phyloP scores from a whole-genome alignment of 2,329 filamentous ascomycete species.

The Epichloe gansuensis region DNA sequence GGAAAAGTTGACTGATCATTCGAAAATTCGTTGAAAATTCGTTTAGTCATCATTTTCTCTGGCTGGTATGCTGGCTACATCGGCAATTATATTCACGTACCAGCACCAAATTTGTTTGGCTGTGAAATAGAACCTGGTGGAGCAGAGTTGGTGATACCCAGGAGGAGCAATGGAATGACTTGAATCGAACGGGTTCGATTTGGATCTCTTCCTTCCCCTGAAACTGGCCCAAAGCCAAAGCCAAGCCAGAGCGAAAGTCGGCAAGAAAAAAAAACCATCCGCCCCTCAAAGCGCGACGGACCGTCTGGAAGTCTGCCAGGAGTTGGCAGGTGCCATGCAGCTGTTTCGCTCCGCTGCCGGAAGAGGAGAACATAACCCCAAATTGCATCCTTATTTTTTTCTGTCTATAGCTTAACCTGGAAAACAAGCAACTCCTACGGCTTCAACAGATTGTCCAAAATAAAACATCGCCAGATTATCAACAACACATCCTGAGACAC shows the following conservation, averaged over 20 bases:
- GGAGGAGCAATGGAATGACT: too few relatives aligned
- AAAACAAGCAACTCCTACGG: not conserved
- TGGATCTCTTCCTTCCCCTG: too few relatives aligned
- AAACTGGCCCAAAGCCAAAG: too few relatives aligned
- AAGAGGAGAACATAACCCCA: not conserved
- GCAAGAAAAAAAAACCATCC: not conserved
- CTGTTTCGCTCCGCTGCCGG: not conserved
- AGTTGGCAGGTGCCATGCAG: slow-evolving; percentile 5
- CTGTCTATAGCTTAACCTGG: not conserved
- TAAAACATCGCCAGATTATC: not conserved
- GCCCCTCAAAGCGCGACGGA: not conserved
- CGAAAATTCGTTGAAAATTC: not conserved
- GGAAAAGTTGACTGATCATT: not conserved
- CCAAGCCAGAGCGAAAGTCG: not conserved
- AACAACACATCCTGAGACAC: not conserved
- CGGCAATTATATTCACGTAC: too few relatives aligned
- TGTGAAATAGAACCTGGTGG: too few relatives aligned
- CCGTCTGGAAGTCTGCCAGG: not conserved
- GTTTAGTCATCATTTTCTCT: not conserved
- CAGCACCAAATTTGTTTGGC: too few relatives aligned
- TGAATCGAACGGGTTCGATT: too few relatives aligned
- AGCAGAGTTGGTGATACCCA: too few relatives aligned
- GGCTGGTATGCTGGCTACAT: not conserved
- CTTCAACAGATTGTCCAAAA: not conserved
- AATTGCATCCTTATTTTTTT: not conserved